Percentiles rank a stretch among this genome's conserved stretches.
phyloP scores from a whole-genome alignment of 345 rosid genomes.

The Adansonia digitata region DNA sequence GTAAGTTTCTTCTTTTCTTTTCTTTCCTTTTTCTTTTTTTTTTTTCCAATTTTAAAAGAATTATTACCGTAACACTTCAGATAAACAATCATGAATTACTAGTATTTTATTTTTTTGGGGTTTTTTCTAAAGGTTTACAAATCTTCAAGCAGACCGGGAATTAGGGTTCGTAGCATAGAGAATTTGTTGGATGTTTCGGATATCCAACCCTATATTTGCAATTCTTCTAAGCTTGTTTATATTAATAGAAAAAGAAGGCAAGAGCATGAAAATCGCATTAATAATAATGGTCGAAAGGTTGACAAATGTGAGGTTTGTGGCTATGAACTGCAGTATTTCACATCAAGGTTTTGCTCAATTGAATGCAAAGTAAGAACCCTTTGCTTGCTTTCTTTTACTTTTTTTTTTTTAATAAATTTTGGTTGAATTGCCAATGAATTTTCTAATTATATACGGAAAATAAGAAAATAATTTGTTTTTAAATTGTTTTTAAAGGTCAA shows the following conservation, averaged over 20 bases:
- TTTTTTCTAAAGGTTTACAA: constrained; percentile 8
- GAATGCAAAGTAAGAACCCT: constrained; percentile 1
- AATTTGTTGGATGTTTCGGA: constrained; percentile 8
- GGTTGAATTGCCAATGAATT: neutral
- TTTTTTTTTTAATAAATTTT: neutral
- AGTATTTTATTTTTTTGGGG: neutral
- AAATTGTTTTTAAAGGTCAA: neutral
- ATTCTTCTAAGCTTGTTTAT: constrained; percentile 12
- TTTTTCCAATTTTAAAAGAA: neutral
- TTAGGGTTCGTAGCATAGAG: neutral
- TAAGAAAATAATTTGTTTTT: neutral
- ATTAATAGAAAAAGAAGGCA: neutral
- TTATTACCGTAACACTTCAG: neutral
- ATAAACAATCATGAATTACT: neutral
- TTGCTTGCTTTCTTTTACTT: neutral
- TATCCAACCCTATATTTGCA: constrained; percentile 8
- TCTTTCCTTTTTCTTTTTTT: neutral
- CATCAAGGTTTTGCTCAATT: neutral
- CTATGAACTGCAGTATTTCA: neutral
- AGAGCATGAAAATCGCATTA: neutral
- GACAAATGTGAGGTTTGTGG: constrained; percentile 12
- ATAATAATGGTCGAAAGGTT: neutral
- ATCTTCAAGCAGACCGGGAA: constrained; percentile 10
- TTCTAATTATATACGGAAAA: neutral
- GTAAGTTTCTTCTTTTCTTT: neutral